Base-by-base conservation (phyloP, 306 rosid genomes). In the Pterocarpus santalinus region DNA sequence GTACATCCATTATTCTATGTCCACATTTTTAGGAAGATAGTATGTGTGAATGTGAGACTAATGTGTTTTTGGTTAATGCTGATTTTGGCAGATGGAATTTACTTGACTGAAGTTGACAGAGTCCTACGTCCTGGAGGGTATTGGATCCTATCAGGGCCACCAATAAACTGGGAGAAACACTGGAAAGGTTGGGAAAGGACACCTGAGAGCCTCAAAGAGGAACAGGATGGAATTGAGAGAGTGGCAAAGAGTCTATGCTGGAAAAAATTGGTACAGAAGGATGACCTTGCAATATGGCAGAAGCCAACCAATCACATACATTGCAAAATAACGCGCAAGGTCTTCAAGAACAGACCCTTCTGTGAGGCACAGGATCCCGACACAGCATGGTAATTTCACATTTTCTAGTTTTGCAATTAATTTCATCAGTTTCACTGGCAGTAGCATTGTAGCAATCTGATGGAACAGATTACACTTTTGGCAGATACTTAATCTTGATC, bases 91-190 rank as follows among this genome's bases (percentile, higher is more conserved):
- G 99, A 93, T 52, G 98, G 97, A 44, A 81, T 72, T 78, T 95
- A 90, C 83, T 86, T 95, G 84, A 83, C 89, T 5, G 99, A 95
- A 70, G 91, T 95, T 11, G 99, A 93, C 84, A 69, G 99, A 73
- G 90, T 95, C 14, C 66, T 95, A 3, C 92, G 97, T 9, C 98
- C 99, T 0, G 99, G 99, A 1, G 99, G 99, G 52, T 95, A 91
- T n/a, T 95, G 99, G 99, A 79, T 95, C 80, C 88, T 95, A 30
- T 95, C 99, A 0, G 99, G 99, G 41, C 99, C 99, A 3, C 99
- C 99, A 0, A 89, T 95, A 57, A 96, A 96, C 66, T 96, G 99
- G 99, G 82, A 92, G 86, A 87, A 3, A 0, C 94, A 93, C 78
- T 92, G 90, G 93, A 88, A 87, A 82, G 98, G 98, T 2, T 96